phyloP scores from a whole-genome alignment of 2,329 filamentous ascomycete genomes.

The Trichoderma breve region DNA sequence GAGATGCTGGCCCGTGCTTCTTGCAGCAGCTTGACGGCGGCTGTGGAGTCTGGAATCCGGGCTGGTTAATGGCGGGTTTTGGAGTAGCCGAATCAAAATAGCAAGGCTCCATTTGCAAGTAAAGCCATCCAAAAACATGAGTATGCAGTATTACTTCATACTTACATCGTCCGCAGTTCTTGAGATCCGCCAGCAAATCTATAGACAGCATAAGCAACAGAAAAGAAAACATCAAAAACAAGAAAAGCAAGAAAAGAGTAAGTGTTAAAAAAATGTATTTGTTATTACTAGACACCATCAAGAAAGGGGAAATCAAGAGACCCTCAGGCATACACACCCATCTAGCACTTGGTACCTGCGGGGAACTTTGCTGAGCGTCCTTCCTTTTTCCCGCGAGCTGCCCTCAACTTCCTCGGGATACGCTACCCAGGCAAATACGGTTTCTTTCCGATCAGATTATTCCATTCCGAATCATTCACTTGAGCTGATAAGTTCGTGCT shows the following conservation, averaged over 20 bases:
- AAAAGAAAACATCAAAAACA: neutral
- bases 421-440: neutral
- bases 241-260: too few relatives aligned
- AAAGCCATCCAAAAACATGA: neutral
- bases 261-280: neutral
- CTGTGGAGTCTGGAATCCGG: constrained; percentile 4
- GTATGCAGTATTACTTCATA: neutral
- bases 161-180: neutral
- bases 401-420: neutral
- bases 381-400: constrained; percentile 5
- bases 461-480: neutral
- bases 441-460: neutral
- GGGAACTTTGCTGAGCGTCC: neutral
- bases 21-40: constrained; percentile 13
- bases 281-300: neutral
- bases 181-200: neutral
- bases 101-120: neutral
- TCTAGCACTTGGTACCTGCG: neutral
- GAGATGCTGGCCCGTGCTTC: constrained; percentile 14
- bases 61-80: neutral
- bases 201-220: neutral
- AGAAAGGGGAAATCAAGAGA: neutral
- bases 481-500: neutral
- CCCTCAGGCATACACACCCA: neutral
- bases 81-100: neutral